Conservation (phyloP, 306 rosid species). For the Quercus bicolor region DNA sequence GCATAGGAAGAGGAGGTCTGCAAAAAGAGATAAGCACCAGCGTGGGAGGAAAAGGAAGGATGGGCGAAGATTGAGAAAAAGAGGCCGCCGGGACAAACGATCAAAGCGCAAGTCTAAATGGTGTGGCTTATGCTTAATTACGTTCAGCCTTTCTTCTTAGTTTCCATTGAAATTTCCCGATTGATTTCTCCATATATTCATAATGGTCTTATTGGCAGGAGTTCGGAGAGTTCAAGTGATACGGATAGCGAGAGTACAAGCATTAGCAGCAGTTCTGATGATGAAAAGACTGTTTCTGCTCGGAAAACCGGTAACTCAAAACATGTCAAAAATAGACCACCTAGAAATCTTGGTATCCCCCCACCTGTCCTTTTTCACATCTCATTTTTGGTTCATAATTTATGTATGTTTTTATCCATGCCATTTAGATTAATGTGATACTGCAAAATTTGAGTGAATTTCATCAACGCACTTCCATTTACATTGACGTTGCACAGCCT, state of each 20-base stretch:
- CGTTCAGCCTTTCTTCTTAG: neutral
- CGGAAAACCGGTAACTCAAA: constrained; percentile 30
- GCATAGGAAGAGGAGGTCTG: constrained; percentile 56
- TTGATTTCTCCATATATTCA: constrained; percentile 25
- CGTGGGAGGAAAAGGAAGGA: constrained; percentile 59
- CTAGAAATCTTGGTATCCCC: constrained; percentile 39
- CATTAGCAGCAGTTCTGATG: constrained; percentile 59
- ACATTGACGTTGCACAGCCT: constrained; percentile 14
- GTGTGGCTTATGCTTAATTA: constrained; percentile 37
- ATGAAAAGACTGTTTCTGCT: constrained; percentile 40
- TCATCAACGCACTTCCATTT: constrained; percentile 1
- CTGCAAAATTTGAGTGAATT: neutral
- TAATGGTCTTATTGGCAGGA: constrained; percentile 40
- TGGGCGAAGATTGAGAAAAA: constrained; percentile 54
- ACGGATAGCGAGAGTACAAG: constrained; percentile 54
- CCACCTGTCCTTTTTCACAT: neutral
- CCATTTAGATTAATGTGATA: neutral
- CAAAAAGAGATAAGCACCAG: constrained; percentile 43
- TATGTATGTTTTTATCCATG: neutral
- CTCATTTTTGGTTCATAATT: neutral
- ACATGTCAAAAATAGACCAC: constrained; percentile 39
- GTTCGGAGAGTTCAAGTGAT: constrained; percentile 64
- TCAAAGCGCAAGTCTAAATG: constrained; percentile 57
- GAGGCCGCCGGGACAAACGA: constrained; percentile 45
- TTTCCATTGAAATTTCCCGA: constrained; percentile 17